phyloP scores from a whole-genome alignment of 805 yeast genomes.

The Komagataella kurtzmanii region DNA sequence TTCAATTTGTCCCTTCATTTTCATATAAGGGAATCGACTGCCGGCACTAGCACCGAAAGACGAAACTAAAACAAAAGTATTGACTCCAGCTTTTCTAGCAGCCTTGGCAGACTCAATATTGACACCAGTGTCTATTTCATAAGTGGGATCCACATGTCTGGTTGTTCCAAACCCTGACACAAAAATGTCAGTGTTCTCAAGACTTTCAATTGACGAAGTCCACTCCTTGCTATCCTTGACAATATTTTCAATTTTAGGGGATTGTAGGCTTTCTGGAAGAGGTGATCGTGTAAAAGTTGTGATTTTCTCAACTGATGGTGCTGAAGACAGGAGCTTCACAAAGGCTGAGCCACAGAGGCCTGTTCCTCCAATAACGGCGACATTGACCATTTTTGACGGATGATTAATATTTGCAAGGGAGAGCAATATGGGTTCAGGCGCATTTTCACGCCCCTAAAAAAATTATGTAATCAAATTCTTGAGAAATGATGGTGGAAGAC shows the following conservation, averaged over 20 bases:
- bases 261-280: slow-evolving; percentile 11
- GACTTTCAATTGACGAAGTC: slow-evolving; percentile 22
- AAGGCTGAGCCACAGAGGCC: slow-evolving; percentile 62
- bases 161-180: slow-evolving; percentile 73
- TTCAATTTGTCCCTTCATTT: slow-evolving; percentile 69
- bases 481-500: no score
- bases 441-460: background rate
- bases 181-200: slow-evolving; percentile 18
- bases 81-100: slow-evolving; percentile 58
- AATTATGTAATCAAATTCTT: background rate
- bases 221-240: slow-evolving; percentile 39
- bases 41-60: slow-evolving; percentile 45
- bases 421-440: background rate
- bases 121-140: slow-evolving; percentile 68
- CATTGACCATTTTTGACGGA: background rate
- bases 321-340: slow-evolving; percentile 27
- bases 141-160: slow-evolving; percentile 54
- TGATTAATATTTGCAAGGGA: background rate
- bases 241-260: slow-evolving; percentile 21
- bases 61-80: slow-evolving; percentile 56
- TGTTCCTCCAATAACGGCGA: slow-evolving; percentile 49
- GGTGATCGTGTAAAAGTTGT: slow-evolving; percentile 39
- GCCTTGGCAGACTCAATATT: slow-evolving; percentile 57
- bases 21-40: slow-evolving; percentile 48
- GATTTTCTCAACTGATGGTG: slow-evolving; percentile 23